Percentiles rank a stretch among this genome's conserved stretches.
These are phyloP conservation scores for Boletellus ananas DNA, from an alignment of 768 basidiomycete genomes.

Conservation along the genomic window DNA sequence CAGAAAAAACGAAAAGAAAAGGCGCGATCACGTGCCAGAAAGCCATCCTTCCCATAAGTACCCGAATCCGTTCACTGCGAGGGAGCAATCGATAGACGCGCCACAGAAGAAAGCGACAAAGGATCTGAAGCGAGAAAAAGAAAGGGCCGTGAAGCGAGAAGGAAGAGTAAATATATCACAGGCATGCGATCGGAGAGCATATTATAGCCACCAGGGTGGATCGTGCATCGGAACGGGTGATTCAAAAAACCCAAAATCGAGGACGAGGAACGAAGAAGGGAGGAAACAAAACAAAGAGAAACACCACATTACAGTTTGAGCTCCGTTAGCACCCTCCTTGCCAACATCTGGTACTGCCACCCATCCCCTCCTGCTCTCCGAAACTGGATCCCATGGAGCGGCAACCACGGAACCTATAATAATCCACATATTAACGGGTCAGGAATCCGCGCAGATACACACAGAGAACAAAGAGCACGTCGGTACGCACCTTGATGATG, in stretches of 20 bases:
- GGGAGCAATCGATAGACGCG: neutral
- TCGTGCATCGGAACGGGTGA: slow-evolving; percentile 4
- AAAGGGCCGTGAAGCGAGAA: neutral
- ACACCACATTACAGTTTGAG: slow-evolving; percentile 62
- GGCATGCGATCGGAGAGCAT: slow-evolving; percentile 17
- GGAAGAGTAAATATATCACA: slow-evolving; percentile 19
- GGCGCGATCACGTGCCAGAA: neutral
- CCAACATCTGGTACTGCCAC: slow-evolving; percentile 98
- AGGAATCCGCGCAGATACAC: neutral
- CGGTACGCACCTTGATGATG: slow-evolving; percentile 80
- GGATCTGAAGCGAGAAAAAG: neutral
- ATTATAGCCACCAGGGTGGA: slow-evolving; percentile 17
- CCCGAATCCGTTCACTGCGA: neutral
- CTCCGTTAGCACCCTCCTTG: slow-evolving; percentile 81
- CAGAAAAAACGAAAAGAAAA: neutral
- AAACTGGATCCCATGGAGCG: slow-evolving; percentile 94
- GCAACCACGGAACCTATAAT: slow-evolving; percentile 82
- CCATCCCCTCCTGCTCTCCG: slow-evolving; percentile 85
- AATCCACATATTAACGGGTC: neutral
- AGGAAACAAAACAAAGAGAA: neutral
- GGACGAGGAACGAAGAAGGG: neutral
- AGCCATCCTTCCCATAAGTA: slow-evolving; percentile 1
- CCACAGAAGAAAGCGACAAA: neutral
- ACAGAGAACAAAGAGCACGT: neutral
- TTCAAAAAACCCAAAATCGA: too few relatives aligned